A percentile compares a stretch with the other conserved stretches of the same genome.
phyloP scores from a whole-genome alignment of 345 rosid genomes.

The Eucalyptus decipiens region DNA sequence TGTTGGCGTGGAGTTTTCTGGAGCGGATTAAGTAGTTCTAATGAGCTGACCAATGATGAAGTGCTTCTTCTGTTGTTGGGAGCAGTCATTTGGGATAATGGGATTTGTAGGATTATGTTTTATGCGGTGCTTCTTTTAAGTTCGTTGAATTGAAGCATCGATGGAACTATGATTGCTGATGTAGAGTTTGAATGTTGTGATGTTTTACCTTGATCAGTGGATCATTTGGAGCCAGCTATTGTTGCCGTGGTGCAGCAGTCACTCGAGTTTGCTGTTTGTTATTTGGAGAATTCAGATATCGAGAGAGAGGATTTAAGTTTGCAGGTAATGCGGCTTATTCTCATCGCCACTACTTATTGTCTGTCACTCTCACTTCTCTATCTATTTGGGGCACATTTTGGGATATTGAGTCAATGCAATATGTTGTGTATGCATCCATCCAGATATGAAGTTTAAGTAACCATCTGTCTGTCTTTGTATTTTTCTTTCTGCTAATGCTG shows the following conservation, averaged over 20 bases:
- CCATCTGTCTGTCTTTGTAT: background rate
- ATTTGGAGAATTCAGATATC: constrained; percentile 58
- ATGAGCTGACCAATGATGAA: background rate
- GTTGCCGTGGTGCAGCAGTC: constrained; percentile 54
- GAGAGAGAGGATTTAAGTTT: constrained; percentile 29
- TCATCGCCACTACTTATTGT: background rate
- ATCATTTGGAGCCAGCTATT: constrained; percentile 57
- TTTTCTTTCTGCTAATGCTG: background rate
- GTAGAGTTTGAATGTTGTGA: background rate
- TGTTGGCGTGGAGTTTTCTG: background rate
- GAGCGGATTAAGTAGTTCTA: background rate
- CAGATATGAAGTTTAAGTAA: background rate
- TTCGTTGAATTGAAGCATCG: background rate
- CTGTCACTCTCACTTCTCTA: background rate
- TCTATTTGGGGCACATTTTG: background rate
- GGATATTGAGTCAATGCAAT: background rate
- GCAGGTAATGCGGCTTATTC: constrained; percentile 36
- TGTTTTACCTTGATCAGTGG: constrained; percentile 30
- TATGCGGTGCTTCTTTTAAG: background rate
- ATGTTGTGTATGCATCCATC: background rate
- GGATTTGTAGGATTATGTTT: background rate
- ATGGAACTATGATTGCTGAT: background rate
- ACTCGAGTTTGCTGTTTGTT: constrained; percentile 71
- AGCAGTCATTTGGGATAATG: background rate
- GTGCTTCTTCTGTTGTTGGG: background rate